Evolutionary conservation across 768 basidiomycete species (phyloP).

Genomic region (Leccinum variicolor): DNA sequence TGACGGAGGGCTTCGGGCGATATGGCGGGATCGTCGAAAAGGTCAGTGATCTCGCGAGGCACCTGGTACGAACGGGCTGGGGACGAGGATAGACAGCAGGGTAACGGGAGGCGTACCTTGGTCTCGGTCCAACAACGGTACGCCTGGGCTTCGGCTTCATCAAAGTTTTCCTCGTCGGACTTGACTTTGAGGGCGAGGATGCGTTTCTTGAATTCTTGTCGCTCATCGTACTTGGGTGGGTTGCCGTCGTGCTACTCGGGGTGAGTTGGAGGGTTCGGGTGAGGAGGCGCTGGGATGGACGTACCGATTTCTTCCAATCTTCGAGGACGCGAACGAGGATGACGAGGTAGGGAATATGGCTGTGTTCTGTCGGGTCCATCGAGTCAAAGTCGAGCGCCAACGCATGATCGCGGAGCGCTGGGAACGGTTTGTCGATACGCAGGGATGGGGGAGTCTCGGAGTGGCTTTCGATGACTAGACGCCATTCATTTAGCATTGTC

Average conservation of each 20-base stretch:
- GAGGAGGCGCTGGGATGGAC: slow-evolving; percentile 20
- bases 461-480: slow-evolving; percentile 83
- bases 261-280: background rate
- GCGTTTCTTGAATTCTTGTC: slow-evolving; percentile 70
- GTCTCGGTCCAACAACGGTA: slow-evolving; percentile 74
- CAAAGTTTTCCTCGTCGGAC: slow-evolving; percentile 94
- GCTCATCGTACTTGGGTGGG: slow-evolving; percentile 55
- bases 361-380: slow-evolving; percentile 88
- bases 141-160: slow-evolving; percentile 87
- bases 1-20: slow-evolving; percentile 36
- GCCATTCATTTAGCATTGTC: background rate
- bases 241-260: slow-evolving; percentile 59
- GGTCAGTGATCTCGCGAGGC: slow-evolving; percentile 59
- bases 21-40: slow-evolving; percentile 64
- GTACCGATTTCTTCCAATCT: slow-evolving; percentile 75
- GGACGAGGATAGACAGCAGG: background rate
- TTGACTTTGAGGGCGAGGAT: slow-evolving; percentile 68
- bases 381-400: slow-evolving; percentile 64
- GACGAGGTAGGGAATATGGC: slow-evolving; percentile 86
- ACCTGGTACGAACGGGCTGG: slow-evolving; percentile 36
- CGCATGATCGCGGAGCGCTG: slow-evolving; percentile 71
- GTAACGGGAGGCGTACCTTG: slow-evolving; percentile 29
- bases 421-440: slow-evolving; percentile 88
- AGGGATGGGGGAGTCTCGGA: slow-evolving; percentile 72
- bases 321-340: slow-evolving; percentile 82